A percentile compares a stretch with the other conserved stretches of the same genome.
These are phyloP conservation scores for Pyrenophora tritici-repentis DNA, from an alignment of 2,329 filamentous ascomycete genomes.

Conservation along the genomic window DNA sequence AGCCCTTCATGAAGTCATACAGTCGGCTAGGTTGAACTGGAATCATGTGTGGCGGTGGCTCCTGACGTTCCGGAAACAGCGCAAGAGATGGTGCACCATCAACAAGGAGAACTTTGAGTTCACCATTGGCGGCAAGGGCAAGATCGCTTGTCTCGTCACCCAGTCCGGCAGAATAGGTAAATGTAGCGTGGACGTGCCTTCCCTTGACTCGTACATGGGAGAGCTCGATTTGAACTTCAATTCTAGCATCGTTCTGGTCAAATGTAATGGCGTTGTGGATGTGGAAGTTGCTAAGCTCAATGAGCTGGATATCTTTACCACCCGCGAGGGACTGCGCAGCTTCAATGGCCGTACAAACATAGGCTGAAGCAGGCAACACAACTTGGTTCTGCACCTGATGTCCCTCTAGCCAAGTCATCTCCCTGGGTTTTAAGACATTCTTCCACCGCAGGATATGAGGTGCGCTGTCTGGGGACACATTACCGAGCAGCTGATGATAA, in stretches of 20 bases:
- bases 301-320: background rate
- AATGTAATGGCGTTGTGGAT: slow-evolving; percentile 1
- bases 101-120: background rate
- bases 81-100: background rate
- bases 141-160: background rate
- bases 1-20: background rate
- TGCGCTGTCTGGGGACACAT: background rate
- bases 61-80: background rate
- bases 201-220: background rate
- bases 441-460: background rate
- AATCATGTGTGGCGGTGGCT: background rate
- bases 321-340: background rate
- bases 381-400: slow-evolving; percentile 1
- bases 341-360: background rate
- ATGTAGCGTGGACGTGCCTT: background rate
- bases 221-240: background rate
- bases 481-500: background rate
- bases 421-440: background rate
- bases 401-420: slow-evolving; percentile 1
- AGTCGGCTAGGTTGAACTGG: background rate
- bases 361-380: background rate
- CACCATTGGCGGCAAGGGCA: background rate
- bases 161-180: background rate
- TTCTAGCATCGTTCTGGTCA: background rate
- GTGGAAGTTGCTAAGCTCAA: slow-evolving; percentile 1